phyloP scores from a whole-genome alignment of 306 rosid species.

The Notholithocarpus densiflorus region DNA sequence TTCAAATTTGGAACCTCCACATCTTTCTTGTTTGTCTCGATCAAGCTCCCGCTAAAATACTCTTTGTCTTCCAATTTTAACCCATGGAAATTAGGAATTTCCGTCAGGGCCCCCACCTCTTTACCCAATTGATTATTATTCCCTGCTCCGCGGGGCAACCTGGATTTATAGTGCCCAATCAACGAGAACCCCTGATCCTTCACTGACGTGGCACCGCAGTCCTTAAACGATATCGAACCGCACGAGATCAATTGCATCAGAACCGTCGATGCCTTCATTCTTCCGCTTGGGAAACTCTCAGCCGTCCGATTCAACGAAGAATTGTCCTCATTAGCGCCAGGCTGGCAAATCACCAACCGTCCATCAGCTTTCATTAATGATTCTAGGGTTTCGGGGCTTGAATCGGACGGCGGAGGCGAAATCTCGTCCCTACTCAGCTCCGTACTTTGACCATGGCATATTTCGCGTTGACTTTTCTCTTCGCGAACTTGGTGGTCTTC shows the following conservation, averaged over 20 bases:
- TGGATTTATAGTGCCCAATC: slow-evolving; percentile 58
- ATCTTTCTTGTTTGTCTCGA: slow-evolving; percentile 55
- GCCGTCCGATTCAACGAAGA: slow-evolving; percentile 33
- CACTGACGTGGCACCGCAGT: slow-evolving; percentile 43
- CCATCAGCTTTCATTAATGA: slow-evolving; percentile 78
- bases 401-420: slow-evolving; percentile 97
- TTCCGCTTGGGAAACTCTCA: slow-evolving; percentile 51
- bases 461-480: slow-evolving; percentile 18
- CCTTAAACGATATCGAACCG: slow-evolving; percentile 82
- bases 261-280: slow-evolving; percentile 74
- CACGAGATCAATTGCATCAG: slow-evolving; percentile 77
- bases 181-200: slow-evolving; percentile 63
- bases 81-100: slow-evolving; percentile 43
- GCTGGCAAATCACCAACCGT: slow-evolving; percentile 44
- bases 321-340: slow-evolving; percentile 15
- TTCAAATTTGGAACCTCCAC: slow-evolving; percentile 49
- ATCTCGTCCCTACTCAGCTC: slow-evolving; percentile 87
- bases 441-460: slow-evolving; percentile 43
- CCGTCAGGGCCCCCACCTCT: slow-evolving; percentile 40
- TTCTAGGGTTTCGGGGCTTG: slow-evolving; percentile 90
- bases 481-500: slow-evolving; percentile 4
- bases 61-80: slow-evolving; percentile 81
- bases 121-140: slow-evolving; percentile 29
- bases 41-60: slow-evolving; percentile 88
- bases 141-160: slow-evolving; percentile 54